phyloP scores from a whole-genome alignment of 2,329 filamentous ascomycete species.

The Aspergillus sergii region DNA sequence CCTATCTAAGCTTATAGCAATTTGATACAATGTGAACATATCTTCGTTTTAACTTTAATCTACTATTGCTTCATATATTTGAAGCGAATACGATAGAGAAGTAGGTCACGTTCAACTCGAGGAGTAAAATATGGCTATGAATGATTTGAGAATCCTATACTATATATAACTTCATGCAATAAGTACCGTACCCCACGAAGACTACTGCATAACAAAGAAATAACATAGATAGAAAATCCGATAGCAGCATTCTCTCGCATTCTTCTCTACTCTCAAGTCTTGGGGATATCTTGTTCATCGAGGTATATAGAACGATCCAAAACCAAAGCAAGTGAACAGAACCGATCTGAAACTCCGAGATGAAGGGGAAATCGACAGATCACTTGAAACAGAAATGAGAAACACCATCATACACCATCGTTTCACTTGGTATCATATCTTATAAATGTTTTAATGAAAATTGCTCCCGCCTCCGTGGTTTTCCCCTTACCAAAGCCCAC shows the following conservation, averaged over 20 bases:
- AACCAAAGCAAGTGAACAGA: constrained; percentile 10
- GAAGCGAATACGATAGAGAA: not conserved
- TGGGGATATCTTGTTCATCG: constrained; percentile 17
- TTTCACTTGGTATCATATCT: constrained; percentile 33
- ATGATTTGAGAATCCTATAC: too few species aligned
- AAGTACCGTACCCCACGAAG: not conserved
- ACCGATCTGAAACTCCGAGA: constrained; percentile 18
- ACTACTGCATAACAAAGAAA: not conserved
- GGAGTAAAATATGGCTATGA: too few species aligned
- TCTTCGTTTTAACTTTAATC: not conserved
- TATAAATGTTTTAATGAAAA: constrained; percentile 20
- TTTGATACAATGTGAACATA: too few species aligned
- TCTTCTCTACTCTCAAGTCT: constrained; percentile 6
- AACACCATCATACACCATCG: constrained; percentile 26
- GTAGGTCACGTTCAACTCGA: not conserved
- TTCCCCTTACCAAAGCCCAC: constrained; percentile 10
- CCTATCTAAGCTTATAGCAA: too few species aligned
- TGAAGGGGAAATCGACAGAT: constrained; percentile 9
- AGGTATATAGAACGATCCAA: constrained; percentile 24
- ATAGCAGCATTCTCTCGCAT: not conserved
- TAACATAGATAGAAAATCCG: not conserved
- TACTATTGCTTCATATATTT: too few species aligned
- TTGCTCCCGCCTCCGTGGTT: constrained; percentile 9
- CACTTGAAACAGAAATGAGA: constrained; percentile 7
- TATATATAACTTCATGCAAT: not conserved